Evolutionary conservation across 805 yeast species (phyloP).

Genomic region (Ogataea nakhonphanomensis): DNA sequence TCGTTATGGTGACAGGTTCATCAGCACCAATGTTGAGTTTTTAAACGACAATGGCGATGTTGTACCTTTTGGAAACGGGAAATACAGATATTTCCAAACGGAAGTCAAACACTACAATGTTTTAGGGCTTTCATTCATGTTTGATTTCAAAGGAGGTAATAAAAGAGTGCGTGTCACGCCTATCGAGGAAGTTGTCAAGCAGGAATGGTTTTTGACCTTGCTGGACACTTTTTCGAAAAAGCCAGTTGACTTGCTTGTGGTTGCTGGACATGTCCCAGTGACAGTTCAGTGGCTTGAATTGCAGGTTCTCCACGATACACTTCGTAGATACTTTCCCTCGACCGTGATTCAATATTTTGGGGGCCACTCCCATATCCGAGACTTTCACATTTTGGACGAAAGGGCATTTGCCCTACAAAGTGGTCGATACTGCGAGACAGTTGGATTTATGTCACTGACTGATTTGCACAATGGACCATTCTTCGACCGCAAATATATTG

Average conservation of each 20-base stretch:
- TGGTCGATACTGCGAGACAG: slow-evolving; percentile 89
- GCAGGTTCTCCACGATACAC: slow-evolving; percentile 39
- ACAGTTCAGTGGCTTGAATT: slow-evolving; percentile 54
- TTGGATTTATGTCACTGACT: slow-evolving; percentile 74
- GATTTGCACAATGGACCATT: not conserved
- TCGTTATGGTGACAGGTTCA: slow-evolving; percentile 59
- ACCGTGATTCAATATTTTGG: slow-evolving; percentile 82
- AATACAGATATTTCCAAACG: slow-evolving; percentile 64
- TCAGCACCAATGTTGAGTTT: slow-evolving; percentile 70
- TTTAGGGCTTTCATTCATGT: slow-evolving; percentile 74
- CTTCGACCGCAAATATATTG: slow-evolving; percentile 68
- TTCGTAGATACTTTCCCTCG: slow-evolving; percentile 60
- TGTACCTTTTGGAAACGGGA: slow-evolving; percentile 65
- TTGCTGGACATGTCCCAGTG: slow-evolving; percentile 81
- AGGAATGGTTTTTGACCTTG: slow-evolving; percentile 62
- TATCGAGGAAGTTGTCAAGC: slow-evolving; percentile 47
- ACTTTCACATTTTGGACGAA: slow-evolving; percentile 66
- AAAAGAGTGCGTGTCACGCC: slow-evolving; percentile 61
- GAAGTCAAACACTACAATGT: slow-evolving; percentile 47
- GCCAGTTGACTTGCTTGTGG: slow-evolving; percentile 59
- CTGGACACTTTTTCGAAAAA: slow-evolving; percentile 30
- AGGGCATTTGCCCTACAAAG: slow-evolving; percentile 79
- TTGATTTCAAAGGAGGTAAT: slow-evolving; percentile 66
- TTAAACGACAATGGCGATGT: slow-evolving; percentile 39
- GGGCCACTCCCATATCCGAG: slow-evolving; percentile 92